These are phyloP conservation scores for Tetrahymena borealis DNA, from an alignment of 73 alveolate species.

Conservation along the genomic window DNA sequence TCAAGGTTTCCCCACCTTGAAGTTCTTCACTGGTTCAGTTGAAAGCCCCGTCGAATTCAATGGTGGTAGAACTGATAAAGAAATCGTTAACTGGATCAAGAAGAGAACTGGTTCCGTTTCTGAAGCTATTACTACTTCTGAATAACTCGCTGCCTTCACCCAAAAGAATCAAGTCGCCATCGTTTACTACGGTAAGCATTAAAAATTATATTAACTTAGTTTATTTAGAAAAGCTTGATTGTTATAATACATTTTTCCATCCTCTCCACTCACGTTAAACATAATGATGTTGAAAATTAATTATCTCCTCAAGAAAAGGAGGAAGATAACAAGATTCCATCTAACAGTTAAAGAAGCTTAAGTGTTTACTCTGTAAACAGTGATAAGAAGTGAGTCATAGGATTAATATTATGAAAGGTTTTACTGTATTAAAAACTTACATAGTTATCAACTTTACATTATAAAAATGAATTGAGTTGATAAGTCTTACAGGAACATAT, in stretches of 20 bases:
- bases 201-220: not conserved
- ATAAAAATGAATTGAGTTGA: too few relatives aligned
- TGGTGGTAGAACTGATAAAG: slow-evolving; percentile 93
- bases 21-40: slow-evolving; percentile 58
- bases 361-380: too few relatives aligned
- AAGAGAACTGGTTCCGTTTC: slow-evolving; percentile 87
- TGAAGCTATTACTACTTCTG: slow-evolving; percentile 50
- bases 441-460: too few relatives aligned
- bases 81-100: slow-evolving; percentile 81
- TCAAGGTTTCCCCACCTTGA: slow-evolving; percentile 93
- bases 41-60: slow-evolving; percentile 69
- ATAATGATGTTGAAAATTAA: too few relatives aligned
- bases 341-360: too few relatives aligned
- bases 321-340: too few relatives aligned
- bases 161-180: slow-evolving; percentile 43
- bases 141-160: slow-evolving; percentile 49
- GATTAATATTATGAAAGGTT: too few relatives aligned
- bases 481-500: too few relatives aligned
- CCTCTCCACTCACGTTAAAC: too few relatives aligned
- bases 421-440: too few relatives aligned
- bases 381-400: too few relatives aligned
- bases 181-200: slow-evolving; percentile 37
- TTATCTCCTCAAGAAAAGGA: too few relatives aligned
- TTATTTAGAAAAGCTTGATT: not conserved
- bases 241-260: not conserved